Evolutionary conservation across 805 yeast genomes (phyloP), one percentile per base, ranked within the genome.

Genomic region (Candida mattraensis): DNA sequence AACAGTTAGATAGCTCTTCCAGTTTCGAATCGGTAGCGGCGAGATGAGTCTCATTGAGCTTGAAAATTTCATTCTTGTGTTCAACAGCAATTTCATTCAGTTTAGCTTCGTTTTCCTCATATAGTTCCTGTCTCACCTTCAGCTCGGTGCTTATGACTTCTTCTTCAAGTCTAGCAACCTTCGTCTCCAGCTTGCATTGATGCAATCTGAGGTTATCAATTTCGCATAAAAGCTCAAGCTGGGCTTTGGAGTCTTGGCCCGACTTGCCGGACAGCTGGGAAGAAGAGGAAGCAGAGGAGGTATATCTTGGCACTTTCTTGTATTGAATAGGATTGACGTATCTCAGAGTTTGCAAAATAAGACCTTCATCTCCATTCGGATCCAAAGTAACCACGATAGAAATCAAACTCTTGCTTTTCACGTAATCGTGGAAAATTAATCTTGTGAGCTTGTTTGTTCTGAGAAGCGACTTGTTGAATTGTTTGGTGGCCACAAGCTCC

Each of bases 391-490:
- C 65, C 24, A 71, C 44, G 15, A 68, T 54, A 3, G 55, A 52
- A 5, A 69, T 53, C 11, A 54, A 53, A 24, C 53, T 50, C 14
- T 55, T 53, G 17, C 46, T 45, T 32, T 59, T 58, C 21, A 64
- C 60, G 31, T 62, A 64, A 47, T 74, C 78, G 24, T 72, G 61
- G 28, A 76, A 60, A 3, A 76, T 56, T 23, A 76, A 44, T 44
- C 76, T 67, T 3, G 77, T 70, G 12, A 76, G 57, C 45, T 70
- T 74, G 19, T 71, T 68, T 7, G 71, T 67, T 49, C 78, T 61
- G 42, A 74, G 47, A n/a, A 63, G 52, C 5, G 76, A 61, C 45
- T 61, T 62, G 43, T 68, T 64, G 42, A 62, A 58, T 38, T 54
- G 63, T 30, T 59, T 55, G 11, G 62, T 55, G 29, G 59, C 57